Base-by-base conservation (phyloP, 1,284 basidiomycete genomes). In the Laetiporus sulphureus region DNA sequence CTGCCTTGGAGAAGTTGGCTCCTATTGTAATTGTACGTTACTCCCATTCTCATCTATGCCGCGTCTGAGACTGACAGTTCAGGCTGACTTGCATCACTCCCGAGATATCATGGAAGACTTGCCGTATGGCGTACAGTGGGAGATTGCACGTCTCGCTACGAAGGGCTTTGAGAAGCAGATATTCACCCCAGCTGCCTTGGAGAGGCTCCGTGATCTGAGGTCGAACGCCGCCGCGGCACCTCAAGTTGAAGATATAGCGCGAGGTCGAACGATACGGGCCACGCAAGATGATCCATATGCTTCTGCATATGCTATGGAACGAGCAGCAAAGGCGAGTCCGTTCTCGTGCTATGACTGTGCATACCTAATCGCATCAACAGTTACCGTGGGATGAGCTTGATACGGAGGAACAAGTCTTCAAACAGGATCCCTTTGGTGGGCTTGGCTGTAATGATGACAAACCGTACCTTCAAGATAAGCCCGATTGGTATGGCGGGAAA, bases 401-500 rank as follows among this genome's bases (percentile, higher is more conserved):
- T 40, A 22, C 22, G 6, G 68, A 71, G 43, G 54, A 55, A 3
- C 18, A 30, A 0, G 53, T 55, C 0, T 49, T 66, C 3, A 16
- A 8, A 5, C 12, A 43, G 0, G 32, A 60, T 35, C 55, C 50
- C 0, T 38, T 44, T 5, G 52, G 54, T 12, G 58, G 52, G 5
- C 49, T 66, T 11, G 65, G 65, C 1, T 58, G 60, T 41, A 52
- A 54, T 32, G 31, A 24, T 7, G 42, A 42, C 11, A 43, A 41
- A 7, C 32, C 39, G 19, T n/a, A n/a, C n/a, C n/a, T n/a, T n/a
- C n/a, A n/a, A n/a, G n/a, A n/a, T n/a, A n/a, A n/a, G n/a, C n/a
- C n/a, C n/a, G n/a, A n/a, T n/a, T 66, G 61, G 59, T 69, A 66
- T 41, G 67, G 66, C 6, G 69, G 68, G 0, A 59, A 61, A 33